These are phyloP conservation scores for Aspergillus incahuasiensis DNA, from an alignment of 495 filamentous ascomycete species.

Conservation along the genomic window DNA sequence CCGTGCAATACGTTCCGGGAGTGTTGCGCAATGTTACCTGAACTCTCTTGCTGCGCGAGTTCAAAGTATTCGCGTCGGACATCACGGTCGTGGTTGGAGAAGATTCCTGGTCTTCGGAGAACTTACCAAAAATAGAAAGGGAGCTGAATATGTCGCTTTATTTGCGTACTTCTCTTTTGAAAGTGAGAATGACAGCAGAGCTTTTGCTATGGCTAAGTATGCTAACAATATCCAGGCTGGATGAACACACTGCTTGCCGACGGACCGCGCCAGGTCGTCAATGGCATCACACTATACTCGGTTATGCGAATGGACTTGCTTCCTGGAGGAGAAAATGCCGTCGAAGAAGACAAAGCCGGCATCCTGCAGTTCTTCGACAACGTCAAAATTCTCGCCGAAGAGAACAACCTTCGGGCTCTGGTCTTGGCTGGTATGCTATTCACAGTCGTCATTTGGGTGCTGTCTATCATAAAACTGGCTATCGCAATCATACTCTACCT, in stretches of 20 bases:
- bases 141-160: slow-evolving; percentile 83
- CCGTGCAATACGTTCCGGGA: slow-evolving; percentile 72
- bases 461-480: slow-evolving; percentile 70
- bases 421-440: slow-evolving; percentile 87
- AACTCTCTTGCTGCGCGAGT: slow-evolving; percentile 78
- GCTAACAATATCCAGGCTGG: slow-evolving; percentile 59
- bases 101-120: slow-evolving; percentile 90
- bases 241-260: slow-evolving; percentile 82
- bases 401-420: slow-evolving; percentile 71
- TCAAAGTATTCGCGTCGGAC: slow-evolving; percentile 68
- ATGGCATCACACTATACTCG: slow-evolving; percentile 80
- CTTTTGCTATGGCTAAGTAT: not conserved
- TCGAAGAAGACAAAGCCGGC: slow-evolving; percentile 40
- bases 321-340: slow-evolving; percentile 50
- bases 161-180: slow-evolving; percentile 95
- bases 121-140: slow-evolving; percentile 86
- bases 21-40: slow-evolving; percentile 87
- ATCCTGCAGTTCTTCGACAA: slow-evolving; percentile 70
- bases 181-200: slow-evolving; percentile 45
- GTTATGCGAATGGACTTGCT: slow-evolving; percentile 67
- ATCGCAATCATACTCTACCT: slow-evolving; percentile 73
- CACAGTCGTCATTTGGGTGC: slow-evolving; percentile 83
- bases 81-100: slow-evolving; percentile 65
- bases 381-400: slow-evolving; percentile 59
- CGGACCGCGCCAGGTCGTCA: slow-evolving; percentile 85